Evolutionary conservation across 257 asterid species (phyloP).

Genomic region (Hygrophila difformis): DNA sequence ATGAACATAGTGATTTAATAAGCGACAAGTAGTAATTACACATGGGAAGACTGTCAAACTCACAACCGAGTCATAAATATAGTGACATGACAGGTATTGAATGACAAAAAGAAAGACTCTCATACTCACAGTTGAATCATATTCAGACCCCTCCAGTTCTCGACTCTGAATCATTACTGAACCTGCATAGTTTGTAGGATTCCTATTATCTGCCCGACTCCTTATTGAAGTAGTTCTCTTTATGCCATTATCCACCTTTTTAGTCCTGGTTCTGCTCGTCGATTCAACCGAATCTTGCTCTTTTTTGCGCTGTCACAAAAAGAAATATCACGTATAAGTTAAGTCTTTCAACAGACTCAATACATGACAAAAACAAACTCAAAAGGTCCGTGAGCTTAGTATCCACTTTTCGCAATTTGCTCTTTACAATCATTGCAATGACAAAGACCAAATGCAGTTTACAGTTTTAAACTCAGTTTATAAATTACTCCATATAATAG

Average conservation of each 20-base stretch:
- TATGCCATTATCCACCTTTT: constrained; percentile 21
- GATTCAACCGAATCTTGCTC: constrained; percentile 24
- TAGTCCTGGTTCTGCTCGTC: constrained; percentile 21
- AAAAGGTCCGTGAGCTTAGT: too few relatives aligned
- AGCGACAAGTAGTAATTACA: too few relatives aligned
- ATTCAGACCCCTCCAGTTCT: constrained; percentile 60
- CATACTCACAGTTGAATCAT: constrained; percentile 71
- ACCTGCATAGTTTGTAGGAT: constrained; percentile 25
- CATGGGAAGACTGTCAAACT: not conserved
- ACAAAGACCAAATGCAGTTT: not conserved
- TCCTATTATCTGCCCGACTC: constrained; percentile 23
- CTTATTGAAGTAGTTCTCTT: constrained; percentile 24
- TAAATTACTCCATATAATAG: too few relatives aligned
- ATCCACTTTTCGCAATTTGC: too few relatives aligned
- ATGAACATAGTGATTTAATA: not conserved
- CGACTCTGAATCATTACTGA: constrained; percentile 18
- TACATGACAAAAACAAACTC: not conserved
- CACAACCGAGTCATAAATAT: not conserved
- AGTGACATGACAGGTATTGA: not conserved
- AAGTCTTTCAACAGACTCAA: constrained; percentile 2
- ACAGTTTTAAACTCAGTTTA: too few relatives aligned
- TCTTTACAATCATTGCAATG: not conserved
- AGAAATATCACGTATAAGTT: constrained; percentile 8
- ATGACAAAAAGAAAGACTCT: constrained; percentile 9
- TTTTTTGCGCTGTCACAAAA: constrained; percentile 35